Conservation (phyloP, 176 grass and related monocot species). For the Phyllostachys edulis region DNA sequence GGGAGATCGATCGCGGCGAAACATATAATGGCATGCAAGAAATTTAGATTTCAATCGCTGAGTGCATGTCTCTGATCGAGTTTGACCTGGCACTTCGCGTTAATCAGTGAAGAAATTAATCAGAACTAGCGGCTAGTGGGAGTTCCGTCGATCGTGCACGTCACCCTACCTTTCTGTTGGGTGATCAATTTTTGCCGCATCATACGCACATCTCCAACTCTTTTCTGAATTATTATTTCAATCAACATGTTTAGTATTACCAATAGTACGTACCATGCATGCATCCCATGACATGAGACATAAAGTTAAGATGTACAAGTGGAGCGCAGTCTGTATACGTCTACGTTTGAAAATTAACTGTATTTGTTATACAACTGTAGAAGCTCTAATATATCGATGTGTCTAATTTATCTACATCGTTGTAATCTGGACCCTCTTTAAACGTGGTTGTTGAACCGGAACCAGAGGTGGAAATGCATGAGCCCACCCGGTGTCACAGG, state of each 20-base stretch:
- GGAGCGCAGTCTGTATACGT: neutral
- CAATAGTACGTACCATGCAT: neutral
- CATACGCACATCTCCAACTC: neutral
- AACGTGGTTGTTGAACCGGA: too few species aligned
- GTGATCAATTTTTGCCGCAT: conserved; percentile 30
- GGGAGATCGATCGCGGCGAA: too few species aligned
- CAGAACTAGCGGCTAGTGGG: neutral
- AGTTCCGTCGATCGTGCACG: conserved; percentile 1
- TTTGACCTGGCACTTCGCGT: conserved; percentile 26
- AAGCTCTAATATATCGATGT: neutral
- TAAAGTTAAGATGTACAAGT: neutral
- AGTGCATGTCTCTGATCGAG: neutral
- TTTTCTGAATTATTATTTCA: neutral
- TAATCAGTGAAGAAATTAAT: conserved; percentile 26
- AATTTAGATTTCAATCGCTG: neutral
- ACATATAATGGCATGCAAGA: too few species aligned
- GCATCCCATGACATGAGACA: neutral
- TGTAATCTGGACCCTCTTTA: too few species aligned
- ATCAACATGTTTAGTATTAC: neutral
- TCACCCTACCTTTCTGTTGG: conserved; percentile 29
- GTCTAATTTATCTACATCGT: neutral
- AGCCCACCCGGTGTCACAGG: too few species aligned
- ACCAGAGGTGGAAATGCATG: too few species aligned
- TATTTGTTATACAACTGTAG: too few species aligned
- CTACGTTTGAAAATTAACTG: too few species aligned